Base-by-base conservation (phyloP, 1,139 yeast genomes). In the Hansenula lynferdii region DNA sequence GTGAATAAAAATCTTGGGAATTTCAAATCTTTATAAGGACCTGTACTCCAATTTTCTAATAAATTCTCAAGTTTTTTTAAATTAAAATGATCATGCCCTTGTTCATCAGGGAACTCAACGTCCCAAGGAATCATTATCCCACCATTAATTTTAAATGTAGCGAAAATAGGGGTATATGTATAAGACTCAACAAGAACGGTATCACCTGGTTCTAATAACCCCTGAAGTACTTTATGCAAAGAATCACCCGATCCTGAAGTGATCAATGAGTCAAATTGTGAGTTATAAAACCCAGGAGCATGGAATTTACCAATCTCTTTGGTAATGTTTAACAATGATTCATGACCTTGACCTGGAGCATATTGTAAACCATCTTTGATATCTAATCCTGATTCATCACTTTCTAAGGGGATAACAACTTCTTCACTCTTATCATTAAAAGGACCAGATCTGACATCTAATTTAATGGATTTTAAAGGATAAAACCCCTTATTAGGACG, bases 1-100 rank as follows among this genome's bases (percentile, higher is more conserved):
- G 90, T 80, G 70, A 87, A 89, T 45, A 87, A 70, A 41, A 86
- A 67, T 59, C 80, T 85, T 38, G 94, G 94, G 59, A 70, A 74
- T 58, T 35, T 38, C 21, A 35, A 9, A 80, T 43, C 64, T 57
- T 35, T 66, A 67, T 54, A 84, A 61, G 29, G 29, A 5, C 21
- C 29, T 8, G 12, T n/a, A 7, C 12, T 5, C 31, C 31, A 29
- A 20, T 29, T 29, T 9, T 29, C 5, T 18, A 29, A 29, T n/a
- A 70, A 44, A 15, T 58, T 47, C 23, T 65, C 77, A 47, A 85
- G 61, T 18, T 69, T 58, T n/a, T 64, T 65, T 12, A 75, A 65
- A 41, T 69, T 73, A 37, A 74, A 61, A 11, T 51, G 54, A n/a
- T n/a, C n/a, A n/a, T 22, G 11, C 5, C 5, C 6, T n/a, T 6